Conservation (phyloP, 2,329 filamentous ascomycete species). For the Aspergillus fumigatiaffinis region DNA sequence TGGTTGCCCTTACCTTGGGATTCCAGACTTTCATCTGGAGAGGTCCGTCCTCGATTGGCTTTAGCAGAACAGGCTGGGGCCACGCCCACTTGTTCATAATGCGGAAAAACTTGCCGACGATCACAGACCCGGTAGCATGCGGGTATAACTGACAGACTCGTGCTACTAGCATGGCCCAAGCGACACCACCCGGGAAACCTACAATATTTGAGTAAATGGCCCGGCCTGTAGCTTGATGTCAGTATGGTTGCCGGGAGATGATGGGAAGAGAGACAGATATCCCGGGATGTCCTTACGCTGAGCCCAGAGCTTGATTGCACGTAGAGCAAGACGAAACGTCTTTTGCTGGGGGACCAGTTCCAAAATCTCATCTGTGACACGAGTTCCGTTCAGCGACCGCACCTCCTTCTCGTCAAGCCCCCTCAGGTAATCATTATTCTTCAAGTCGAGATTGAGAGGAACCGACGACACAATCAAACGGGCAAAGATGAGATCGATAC, state of each 20-base stretch:
- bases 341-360: conserved; percentile 82
- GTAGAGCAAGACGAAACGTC: conserved; percentile 82
- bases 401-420: conserved; percentile 84
- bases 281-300: conserved; percentile 53
- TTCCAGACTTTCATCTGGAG: conserved; percentile 90
- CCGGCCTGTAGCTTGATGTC: conserved; percentile 48
- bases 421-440: conserved; percentile 77
- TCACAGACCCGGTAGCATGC: conserved; percentile 79
- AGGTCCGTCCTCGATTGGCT: conserved; percentile 77
- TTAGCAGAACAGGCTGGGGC: conserved; percentile 89
- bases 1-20: conserved; percentile 60
- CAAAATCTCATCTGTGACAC: conserved; percentile 90
- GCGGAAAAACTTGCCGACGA: conserved; percentile 91
- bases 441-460: conserved; percentile 68
- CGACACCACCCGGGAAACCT: conserved; percentile 93
- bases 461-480: conserved; percentile 69
- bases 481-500: conserved; percentile 90
- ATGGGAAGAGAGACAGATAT: not conserved
- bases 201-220: conserved; percentile 96
- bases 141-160: conserved; percentile 95
- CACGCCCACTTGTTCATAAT: conserved; percentile 90
- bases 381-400: conserved; percentile 86
- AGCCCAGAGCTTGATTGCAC: conserved; percentile 95
- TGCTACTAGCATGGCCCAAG: conserved; percentile 97
- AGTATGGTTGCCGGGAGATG: not conserved